These are phyloP conservation scores for Phoenix roebelenii DNA, from an alignment of 176 grass and related monocot genomes.

Conservation along the genomic window DNA sequence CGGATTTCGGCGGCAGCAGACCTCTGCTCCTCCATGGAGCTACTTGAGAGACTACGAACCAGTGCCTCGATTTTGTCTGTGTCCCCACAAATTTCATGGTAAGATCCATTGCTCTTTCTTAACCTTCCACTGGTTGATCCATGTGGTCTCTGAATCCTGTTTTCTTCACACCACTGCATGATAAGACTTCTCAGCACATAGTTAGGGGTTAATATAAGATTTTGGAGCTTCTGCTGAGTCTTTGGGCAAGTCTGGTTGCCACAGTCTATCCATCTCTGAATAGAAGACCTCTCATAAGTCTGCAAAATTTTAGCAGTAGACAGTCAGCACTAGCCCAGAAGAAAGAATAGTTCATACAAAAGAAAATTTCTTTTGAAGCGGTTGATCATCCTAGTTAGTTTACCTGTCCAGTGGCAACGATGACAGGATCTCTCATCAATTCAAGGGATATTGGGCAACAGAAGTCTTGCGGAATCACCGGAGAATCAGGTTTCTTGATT, in stretches of 20 bases:
- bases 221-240: conserved; percentile 92
- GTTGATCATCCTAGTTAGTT: too few species aligned
- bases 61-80: conserved; percentile 61
- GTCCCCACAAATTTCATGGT: conserved; percentile 47
- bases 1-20: conserved; percentile 84
- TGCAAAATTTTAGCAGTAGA: conserved; percentile 27
- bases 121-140: conserved; percentile 25
- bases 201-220: conserved; percentile 78
- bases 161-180: conserved; percentile 87
- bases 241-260: conserved; percentile 81
- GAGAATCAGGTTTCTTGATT: conserved; percentile 44
- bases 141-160: conserved; percentile 55
- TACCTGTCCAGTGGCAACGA: conserved; percentile 98
- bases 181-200: conserved; percentile 87
- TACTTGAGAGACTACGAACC: conserved; percentile 58
- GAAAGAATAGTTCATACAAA: not conserved
- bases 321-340: conserved; percentile 6
- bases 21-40: conserved; percentile 56
- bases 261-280: conserved; percentile 97
- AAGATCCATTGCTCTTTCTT: conserved; percentile 58
- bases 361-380: conserved; percentile 1
- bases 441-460: conserved; percentile 90
- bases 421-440: conserved; percentile 86
- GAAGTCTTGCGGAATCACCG: conserved; percentile 78
- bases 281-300: conserved; percentile 82